These are phyloP conservation scores for Moelleriella libera DNA, from an alignment of 2,329 filamentous ascomycete genomes.

Conservation along the genomic window DNA sequence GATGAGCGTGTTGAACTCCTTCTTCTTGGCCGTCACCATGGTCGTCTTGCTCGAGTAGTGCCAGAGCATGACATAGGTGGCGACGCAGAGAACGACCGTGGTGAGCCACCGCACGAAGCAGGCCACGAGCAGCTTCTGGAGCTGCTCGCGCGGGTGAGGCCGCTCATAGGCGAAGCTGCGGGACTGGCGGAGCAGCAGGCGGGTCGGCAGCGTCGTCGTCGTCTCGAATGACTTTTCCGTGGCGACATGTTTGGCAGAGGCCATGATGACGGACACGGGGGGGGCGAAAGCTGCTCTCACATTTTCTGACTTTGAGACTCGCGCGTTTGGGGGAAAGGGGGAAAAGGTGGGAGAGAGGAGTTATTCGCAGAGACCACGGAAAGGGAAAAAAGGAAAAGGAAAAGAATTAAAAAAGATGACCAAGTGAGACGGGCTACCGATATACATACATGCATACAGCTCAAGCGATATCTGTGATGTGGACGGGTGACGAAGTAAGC, in stretches of 20 bases:
- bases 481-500: too few relatives aligned
- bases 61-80: slow-evolving; percentile 14
- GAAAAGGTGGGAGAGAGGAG: too few relatives aligned
- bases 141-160: slow-evolving; percentile 8
- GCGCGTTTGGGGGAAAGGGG: too few relatives aligned
- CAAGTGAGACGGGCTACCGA: too few relatives aligned
- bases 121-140: slow-evolving; percentile 6
- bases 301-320: too few relatives aligned
- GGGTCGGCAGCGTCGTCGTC: not conserved
- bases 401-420: too few relatives aligned
- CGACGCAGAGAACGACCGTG: slow-evolving; percentile 13
- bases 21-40: slow-evolving; percentile 19
- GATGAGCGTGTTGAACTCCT: slow-evolving; percentile 27
- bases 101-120: slow-evolving; percentile 13
- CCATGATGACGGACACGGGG: not conserved
- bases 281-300: too few relatives aligned
- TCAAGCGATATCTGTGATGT: too few relatives aligned
- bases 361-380: too few relatives aligned
- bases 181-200: not conserved
- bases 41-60: slow-evolving; percentile 13
- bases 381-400: too few relatives aligned
- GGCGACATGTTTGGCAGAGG: not conserved
- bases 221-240: slow-evolving; percentile 1
- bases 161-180: slow-evolving; percentile 9
- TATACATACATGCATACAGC: too few relatives aligned